Conservation (phyloP, 139 green algal species). For the Chlamydomonas schloesseri region DNA sequence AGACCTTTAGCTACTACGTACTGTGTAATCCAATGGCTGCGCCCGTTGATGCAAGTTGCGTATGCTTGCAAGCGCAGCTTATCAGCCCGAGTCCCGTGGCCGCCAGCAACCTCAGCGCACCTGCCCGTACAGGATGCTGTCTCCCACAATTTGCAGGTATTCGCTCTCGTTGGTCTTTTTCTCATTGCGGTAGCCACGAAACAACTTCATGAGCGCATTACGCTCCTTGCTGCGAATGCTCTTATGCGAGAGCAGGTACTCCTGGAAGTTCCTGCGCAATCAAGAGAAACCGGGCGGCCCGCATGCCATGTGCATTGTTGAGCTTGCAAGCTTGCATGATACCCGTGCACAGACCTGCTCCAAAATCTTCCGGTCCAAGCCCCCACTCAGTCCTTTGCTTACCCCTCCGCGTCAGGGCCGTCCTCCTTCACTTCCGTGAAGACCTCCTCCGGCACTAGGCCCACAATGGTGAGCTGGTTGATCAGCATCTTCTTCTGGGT, state of each 20-base stretch:
- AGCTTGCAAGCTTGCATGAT: too few species aligned
- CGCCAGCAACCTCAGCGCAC: neutral
- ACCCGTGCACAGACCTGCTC: too few species aligned
- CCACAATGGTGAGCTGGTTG: neutral
- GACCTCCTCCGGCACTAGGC: slow-evolving; percentile 37
- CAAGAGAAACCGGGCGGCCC: too few species aligned
- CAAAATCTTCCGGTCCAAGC: too few species aligned
- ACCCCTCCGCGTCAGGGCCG: neutral
- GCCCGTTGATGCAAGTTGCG: too few species aligned
- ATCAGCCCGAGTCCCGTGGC: too few species aligned
- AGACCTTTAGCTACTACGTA: too few species aligned
- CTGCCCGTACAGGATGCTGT: slow-evolving; percentile 53
- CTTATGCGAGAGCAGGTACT: neutral
- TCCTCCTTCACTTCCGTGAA: neutral
- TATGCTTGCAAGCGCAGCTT: too few species aligned
- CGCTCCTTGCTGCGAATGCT: neutral
- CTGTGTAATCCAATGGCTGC: too few species aligned
- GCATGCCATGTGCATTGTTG: too few species aligned
- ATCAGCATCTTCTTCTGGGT: slow-evolving; percentile 24
- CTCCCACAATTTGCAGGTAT: slow-evolving; percentile 38
- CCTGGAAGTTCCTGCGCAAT: neutral
- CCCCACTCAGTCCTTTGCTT: neutral
- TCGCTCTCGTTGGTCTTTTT: slow-evolving; percentile 34
- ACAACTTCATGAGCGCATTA: neutral
- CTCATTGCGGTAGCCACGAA: slow-evolving; percentile 13